Conservation (phyloP, 352 stramenopile species). For the Globisporangium megalacanthum region DNA sequence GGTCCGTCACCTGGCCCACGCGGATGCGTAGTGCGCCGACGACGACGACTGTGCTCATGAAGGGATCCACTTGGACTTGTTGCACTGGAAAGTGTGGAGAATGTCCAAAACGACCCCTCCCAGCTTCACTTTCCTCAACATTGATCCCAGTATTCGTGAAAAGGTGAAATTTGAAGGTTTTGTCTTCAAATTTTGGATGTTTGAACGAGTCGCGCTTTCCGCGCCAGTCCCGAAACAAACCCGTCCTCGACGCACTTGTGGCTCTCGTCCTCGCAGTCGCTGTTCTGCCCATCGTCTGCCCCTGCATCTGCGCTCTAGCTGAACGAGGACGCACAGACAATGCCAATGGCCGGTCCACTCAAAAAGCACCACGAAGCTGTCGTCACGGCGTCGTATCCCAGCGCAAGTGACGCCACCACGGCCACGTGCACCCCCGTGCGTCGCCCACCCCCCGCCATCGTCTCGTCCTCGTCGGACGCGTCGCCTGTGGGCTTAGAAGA, state of each 20-base stretch:
- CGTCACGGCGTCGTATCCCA: neutral
- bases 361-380: slow-evolving; percentile 16
- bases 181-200: too few species aligned
- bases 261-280: too few species aligned
- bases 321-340: neutral
- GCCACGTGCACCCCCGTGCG: slow-evolving; percentile 12
- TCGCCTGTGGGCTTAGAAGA: neutral
- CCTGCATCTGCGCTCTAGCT: neutral
- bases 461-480: neutral
- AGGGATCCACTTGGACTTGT: too few species aligned
- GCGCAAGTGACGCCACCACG: neutral
- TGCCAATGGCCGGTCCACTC: slow-evolving; percentile 14
- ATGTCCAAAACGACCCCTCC: too few species aligned
- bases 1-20: slow-evolving; percentile 49
- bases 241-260: too few species aligned
- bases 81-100: too few species aligned
- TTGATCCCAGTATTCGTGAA: too few species aligned
- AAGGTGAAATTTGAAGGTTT: too few species aligned
- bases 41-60: neutral
- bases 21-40: slow-evolving; percentile 51
- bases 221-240: too few species aligned
- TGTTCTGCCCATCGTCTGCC: neutral
- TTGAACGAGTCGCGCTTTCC: too few species aligned
- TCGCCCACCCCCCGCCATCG: neutral
- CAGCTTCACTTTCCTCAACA: neutral